Conservation (phyloP, 371 early-diverging fungal species). For the Mortierella sp. region DNA sequence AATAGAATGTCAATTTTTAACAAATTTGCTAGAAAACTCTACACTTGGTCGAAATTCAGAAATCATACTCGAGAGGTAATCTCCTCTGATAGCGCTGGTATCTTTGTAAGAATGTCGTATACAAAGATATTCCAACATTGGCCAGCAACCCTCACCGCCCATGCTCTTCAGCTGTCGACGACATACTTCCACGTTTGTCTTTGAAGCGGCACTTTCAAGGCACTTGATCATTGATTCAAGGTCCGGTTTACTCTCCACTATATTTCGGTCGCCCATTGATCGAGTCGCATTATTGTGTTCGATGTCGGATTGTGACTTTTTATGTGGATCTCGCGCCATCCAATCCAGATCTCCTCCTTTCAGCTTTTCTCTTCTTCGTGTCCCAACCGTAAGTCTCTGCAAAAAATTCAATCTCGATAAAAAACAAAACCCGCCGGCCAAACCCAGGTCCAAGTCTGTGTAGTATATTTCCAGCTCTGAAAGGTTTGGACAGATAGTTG, state of each 20-base stretch:
- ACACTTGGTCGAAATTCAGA: constrained; percentile 5
- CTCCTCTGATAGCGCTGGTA: background rate
- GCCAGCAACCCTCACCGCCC: constrained; percentile 8
- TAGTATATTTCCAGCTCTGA: constrained; percentile 8
- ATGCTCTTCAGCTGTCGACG: background rate
- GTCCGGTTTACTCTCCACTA: too few relatives aligned
- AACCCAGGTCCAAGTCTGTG: background rate
- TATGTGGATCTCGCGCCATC: constrained; percentile 1
- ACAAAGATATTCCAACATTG: constrained; percentile 13
- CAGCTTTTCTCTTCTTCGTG: background rate
- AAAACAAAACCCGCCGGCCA: constrained; percentile 13
- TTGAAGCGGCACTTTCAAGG: background rate
- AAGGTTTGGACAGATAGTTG: constrained; percentile 20
- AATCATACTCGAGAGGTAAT: constrained; percentile 3
- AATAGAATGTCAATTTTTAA: too few relatives aligned
- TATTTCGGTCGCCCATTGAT: too few relatives aligned
- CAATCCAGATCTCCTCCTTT: constrained; percentile 15
- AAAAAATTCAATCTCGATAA: constrained; percentile 11
- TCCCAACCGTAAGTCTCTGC: constrained; percentile 14
- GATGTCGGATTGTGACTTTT: background rate
- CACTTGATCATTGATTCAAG: background rate
- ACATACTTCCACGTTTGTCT: constrained; percentile 9
- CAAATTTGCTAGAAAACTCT: constrained; percentile 7
- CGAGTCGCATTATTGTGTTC: too few relatives aligned
- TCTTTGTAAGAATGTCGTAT: background rate